Base-by-base conservation (phyloP, 495 filamentous ascomycete species). In the Talaromyces adpressus region DNA sequence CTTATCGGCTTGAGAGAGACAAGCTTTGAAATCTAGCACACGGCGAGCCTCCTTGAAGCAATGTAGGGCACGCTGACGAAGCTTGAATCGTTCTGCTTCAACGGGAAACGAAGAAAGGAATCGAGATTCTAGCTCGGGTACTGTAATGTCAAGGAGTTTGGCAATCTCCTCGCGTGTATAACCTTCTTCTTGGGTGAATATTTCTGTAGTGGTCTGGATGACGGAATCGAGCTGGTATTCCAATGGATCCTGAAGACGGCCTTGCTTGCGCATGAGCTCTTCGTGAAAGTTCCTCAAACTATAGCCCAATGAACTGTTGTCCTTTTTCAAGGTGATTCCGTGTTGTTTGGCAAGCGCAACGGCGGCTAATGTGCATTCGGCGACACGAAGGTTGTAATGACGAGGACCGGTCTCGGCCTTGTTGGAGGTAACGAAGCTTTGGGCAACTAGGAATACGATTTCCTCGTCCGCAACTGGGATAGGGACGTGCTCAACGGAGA, bases 361-460 rank as follows among this genome's bases (percentile, higher is more conserved):
- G 2, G 94, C 91, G 12, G 95, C 95, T 34, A 98, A 82, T 6
- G 87, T 92, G 77, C 91, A 95, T 74, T 98, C 94, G 8, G 97
- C 94, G 1, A 98, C 94, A 18, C 94, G 89, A 6, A 98, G 86
- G 75, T 98, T 98, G 81, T 98, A 98, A 79, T 91, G 91, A 61
- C 92, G 86, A 1, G 93, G 93, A 0, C 88, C 94, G 0, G 92
- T 96, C 36, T 93, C 89, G 71, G 95, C 91, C 75, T 98, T 98
- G 77, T 98, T 91, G 9, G 92, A 89, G 41, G 89, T 86, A 61
- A 98, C 90, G 73, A 97, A 97, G 59, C 89, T 92, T 72, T 98
- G 93, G 20, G 93, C 94, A 69, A 97, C 91, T 63, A 98, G 81
- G 76, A 98, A 98, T 63, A 86, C 89, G 52, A 97, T 84, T 63